These are phyloP conservation scores for Chloris gayana DNA, from an alignment of 176 grass and related monocot genomes.

Conservation along the genomic window DNA sequence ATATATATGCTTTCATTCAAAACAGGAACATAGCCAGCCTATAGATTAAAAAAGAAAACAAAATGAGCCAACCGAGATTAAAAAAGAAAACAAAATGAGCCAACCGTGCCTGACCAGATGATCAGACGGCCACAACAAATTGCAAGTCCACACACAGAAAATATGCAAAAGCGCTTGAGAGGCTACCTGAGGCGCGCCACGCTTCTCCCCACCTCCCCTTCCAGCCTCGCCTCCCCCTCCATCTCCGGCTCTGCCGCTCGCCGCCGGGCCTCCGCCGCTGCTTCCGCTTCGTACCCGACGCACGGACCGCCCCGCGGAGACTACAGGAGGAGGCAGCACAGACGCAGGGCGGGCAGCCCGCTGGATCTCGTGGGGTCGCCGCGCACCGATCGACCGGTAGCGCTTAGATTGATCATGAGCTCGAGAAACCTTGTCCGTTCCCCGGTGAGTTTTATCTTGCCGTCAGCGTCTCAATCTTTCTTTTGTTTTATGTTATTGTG, in stretches of 20 bases:
- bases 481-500: neutral
- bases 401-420: conserved; percentile 35
- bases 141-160: neutral
- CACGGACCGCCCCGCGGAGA: neutral
- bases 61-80: too few species aligned
- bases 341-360: neutral
- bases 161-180: neutral
- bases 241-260: conserved; percentile 2
- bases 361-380: conserved; percentile 1
- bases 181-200: neutral
- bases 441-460: conserved; percentile 20
- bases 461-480: neutral
- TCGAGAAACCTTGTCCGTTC: conserved; percentile 40
- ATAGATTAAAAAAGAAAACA: too few species aligned
- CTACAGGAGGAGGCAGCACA: neutral
- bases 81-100: too few species aligned
- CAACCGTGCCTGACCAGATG: neutral
- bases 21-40: too few species aligned
- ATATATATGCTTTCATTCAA: too few species aligned
- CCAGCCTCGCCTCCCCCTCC: too few species aligned
- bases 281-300: neutral
- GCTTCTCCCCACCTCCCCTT: neutral
- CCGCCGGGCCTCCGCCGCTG: neutral
- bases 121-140: neutral
- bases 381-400: neutral